These are phyloP conservation scores for Dunaliella sp. DNA, from an alignment of 139 green algal species.

Conservation along the genomic window DNA sequence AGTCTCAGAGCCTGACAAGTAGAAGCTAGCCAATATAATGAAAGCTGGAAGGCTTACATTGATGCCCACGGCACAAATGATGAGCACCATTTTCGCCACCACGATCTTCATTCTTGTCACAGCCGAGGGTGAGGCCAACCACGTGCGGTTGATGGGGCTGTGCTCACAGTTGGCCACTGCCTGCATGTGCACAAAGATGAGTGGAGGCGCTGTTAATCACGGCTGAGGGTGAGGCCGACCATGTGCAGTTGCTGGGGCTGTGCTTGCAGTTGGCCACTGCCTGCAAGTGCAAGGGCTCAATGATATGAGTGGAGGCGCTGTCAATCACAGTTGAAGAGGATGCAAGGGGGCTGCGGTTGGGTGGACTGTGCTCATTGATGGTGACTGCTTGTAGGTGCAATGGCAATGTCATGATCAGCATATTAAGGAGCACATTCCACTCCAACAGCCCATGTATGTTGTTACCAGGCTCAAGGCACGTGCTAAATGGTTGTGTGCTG, in stretches of 20 bases:
- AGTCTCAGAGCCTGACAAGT: background rate
- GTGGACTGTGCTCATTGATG: too few species aligned
- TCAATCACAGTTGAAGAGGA: too few species aligned
- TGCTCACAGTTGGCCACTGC: conserved; percentile 20
- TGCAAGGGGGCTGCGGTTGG: too few species aligned
- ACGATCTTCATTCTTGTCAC: conserved; percentile 13
- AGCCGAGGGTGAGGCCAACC: conserved; percentile 21
- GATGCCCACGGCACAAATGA: background rate
- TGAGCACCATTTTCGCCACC: conserved; percentile 6
- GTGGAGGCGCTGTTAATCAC: too few species aligned
- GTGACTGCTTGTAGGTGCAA: too few species aligned
- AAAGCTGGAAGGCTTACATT: background rate
- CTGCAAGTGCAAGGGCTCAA: too few species aligned
- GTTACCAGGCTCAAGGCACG: too few species aligned
- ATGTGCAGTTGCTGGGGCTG: conserved; percentile 15
- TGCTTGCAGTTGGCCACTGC: conserved; percentile 18
- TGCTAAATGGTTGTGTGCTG: too few species aligned
- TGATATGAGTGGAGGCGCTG: too few species aligned
- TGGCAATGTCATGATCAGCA: background rate
- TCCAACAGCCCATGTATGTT: too few species aligned
- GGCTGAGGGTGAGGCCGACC: conserved; percentile 22
- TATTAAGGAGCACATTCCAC: too few species aligned
- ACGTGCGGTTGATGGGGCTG: conserved; percentile 16
- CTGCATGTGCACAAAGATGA: too few species aligned
- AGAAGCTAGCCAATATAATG: background rate